Conservation (phyloP, 1,139 yeast species). For the Geotrichum macrosporum region DNA sequence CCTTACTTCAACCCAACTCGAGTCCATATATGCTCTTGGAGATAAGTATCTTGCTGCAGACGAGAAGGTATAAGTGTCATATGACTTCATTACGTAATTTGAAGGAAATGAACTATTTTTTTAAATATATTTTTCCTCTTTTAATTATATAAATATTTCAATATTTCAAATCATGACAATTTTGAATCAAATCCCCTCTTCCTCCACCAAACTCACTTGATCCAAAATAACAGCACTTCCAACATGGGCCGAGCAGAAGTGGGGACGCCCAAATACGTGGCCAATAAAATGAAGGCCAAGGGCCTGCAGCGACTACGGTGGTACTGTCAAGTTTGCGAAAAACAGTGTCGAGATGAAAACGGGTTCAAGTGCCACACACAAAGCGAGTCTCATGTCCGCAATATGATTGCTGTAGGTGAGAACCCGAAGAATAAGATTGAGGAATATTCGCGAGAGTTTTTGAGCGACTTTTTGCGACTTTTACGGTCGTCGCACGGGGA, state of each 20-base stretch:
- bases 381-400: slow-evolving; percentile 69
- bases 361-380: slow-evolving; percentile 85
- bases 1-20: not conserved
- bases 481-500: slow-evolving; percentile 73
- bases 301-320: slow-evolving; percentile 82
- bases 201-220: not conserved
- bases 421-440: slow-evolving; percentile 50
- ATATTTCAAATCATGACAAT: too few species aligned
- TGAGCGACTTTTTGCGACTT: slow-evolving; percentile 59
- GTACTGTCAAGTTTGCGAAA: slow-evolving; percentile 88
- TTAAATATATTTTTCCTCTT: not conserved
- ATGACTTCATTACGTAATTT: not conserved
- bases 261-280: slow-evolving; percentile 77
- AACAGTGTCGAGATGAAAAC: slow-evolving; percentile 93
- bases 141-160: too few species aligned
- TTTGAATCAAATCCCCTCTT: not conserved
- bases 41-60: not conserved
- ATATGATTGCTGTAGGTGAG: slow-evolving; percentile 44
- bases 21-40: not conserved
- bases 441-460: slow-evolving; percentile 58
- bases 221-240: not conserved
- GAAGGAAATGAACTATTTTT: too few species aligned
- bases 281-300: slow-evolving; percentile 72
- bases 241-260: slow-evolving; percentile 61
- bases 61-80: too few species aligned